Conservation (phyloP, 257 asterid species). For the Nicotiana knightiana region DNA sequence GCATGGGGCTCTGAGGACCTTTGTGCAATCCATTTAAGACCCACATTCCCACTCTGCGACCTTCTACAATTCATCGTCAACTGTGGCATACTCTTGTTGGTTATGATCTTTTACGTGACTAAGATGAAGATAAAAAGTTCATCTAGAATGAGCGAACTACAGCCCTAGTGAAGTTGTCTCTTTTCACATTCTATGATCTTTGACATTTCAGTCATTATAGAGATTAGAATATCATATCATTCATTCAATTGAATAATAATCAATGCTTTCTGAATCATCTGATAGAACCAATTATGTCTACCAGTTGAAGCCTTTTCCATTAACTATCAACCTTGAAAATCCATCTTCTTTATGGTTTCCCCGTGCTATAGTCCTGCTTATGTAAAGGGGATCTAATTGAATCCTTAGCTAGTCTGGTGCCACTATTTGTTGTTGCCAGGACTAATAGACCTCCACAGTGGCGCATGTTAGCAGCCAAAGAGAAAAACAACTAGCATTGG, state of each 20-base stretch:
- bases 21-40: background rate
- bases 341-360: background rate
- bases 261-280: background rate
- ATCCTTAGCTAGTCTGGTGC: background rate
- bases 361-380: conserved; percentile 4
- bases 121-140: background rate
- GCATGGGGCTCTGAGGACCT: background rate
- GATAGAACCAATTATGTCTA: background rate
- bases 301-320: background rate
- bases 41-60: background rate
- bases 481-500: background rate
- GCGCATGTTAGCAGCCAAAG: background rate
- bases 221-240: background rate
- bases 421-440: background rate
- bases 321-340: background rate
- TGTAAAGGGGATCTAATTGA: background rate
- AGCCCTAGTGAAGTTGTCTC: background rate
- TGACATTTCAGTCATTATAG: background rate
- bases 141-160: background rate
- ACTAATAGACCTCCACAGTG: background rate
- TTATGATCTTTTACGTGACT: background rate
- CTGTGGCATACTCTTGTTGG: background rate
- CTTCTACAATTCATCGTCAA: background rate
- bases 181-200: background rate
- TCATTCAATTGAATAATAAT: background rate